Conservation (phyloP, 1,139 yeast species). For the Candida sp. region DNA sequence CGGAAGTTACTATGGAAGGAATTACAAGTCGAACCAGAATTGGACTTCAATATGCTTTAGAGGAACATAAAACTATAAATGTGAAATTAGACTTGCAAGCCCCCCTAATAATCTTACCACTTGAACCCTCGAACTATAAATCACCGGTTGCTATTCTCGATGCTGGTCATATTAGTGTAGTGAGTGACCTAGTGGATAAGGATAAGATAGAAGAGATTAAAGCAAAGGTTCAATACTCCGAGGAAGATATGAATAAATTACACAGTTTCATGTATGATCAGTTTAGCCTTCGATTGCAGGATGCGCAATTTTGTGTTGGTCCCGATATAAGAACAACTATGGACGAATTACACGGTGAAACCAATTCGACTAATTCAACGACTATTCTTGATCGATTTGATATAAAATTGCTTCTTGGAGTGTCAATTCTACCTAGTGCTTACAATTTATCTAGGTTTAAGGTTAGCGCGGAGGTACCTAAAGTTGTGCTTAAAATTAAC, state of each 20-base stretch:
- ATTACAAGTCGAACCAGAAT: conserved; percentile 85
- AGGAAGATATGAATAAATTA: conserved; percentile 68
- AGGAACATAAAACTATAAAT: conserved; percentile 89
- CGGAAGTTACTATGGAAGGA: conserved; percentile 93
- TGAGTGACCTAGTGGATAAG: conserved; percentile 77
- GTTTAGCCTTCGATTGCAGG: conserved; percentile 71
- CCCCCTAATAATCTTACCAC: conserved; percentile 86
- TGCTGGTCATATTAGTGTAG: conserved; percentile 91
- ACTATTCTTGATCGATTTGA: conserved; percentile 74
- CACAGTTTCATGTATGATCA: conserved; percentile 87
- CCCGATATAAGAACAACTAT: conserved; percentile 76
- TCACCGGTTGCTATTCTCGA: conserved; percentile 92
- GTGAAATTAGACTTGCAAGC: conserved; percentile 89
- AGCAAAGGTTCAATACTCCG: conserved; percentile 62
- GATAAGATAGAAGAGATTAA: conserved; percentile 69
- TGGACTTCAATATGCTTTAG: conserved; percentile 90
- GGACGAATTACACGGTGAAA: conserved; percentile 56
- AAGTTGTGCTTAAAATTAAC: conserved; percentile 65
- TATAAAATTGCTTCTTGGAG: conserved; percentile 68
- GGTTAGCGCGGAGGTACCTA: conserved; percentile 80
- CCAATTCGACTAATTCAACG: conserved; percentile 34
- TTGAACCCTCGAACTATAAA: conserved; percentile 73
- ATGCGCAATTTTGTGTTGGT: conserved; percentile 88
- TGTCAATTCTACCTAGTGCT: conserved; percentile 84
- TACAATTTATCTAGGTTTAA: conserved; percentile 67